Conservation (phyloP, 495 filamentous ascomycete species). For the Neurospora pannonica region DNA sequence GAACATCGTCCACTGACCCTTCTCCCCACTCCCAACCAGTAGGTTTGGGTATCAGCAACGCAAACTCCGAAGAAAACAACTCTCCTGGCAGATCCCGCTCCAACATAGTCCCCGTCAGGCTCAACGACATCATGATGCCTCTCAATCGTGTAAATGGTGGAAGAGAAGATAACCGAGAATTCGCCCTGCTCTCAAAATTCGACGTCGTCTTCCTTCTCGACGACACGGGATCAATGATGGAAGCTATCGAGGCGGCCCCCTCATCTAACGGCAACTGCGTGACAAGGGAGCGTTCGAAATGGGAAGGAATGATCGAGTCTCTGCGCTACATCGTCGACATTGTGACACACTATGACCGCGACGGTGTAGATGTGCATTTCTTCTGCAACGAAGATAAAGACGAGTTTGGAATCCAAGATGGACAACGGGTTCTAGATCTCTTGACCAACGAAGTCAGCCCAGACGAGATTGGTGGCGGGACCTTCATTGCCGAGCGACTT, state of each 20-base stretch:
- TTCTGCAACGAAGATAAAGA: conserved; percentile 48
- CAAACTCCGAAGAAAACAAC: not conserved
- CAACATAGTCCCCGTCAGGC: not conserved
- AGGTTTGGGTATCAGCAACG: not conserved
- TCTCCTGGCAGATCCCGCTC: not conserved
- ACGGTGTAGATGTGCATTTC: conserved; percentile 84
- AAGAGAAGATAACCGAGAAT: conserved; percentile 37
- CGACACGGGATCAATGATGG: conserved; percentile 76
- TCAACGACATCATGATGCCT: not conserved
- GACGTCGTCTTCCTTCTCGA: conserved; percentile 81
- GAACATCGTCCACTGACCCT: not conserved
- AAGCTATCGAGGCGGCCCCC: conserved; percentile 9
- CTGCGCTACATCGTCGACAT: conserved; percentile 66
- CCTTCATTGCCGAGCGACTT: conserved; percentile 59
- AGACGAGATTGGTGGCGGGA: conserved; percentile 36
- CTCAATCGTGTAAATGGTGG: not conserved
- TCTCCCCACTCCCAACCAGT: not conserved
- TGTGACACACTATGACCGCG: conserved; percentile 60
- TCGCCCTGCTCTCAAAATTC: conserved; percentile 60
- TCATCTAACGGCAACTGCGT: not conserved
- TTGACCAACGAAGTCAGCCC: conserved; percentile 54
- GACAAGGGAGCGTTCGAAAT: conserved; percentile 30
- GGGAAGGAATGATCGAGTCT: conserved; percentile 59
- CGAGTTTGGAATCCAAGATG: conserved; percentile 39
- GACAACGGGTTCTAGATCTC: conserved; percentile 44